Base-by-base conservation (phyloP, 2,329 filamentous ascomycete genomes). In the Akanthomyces lecanii region DNA sequence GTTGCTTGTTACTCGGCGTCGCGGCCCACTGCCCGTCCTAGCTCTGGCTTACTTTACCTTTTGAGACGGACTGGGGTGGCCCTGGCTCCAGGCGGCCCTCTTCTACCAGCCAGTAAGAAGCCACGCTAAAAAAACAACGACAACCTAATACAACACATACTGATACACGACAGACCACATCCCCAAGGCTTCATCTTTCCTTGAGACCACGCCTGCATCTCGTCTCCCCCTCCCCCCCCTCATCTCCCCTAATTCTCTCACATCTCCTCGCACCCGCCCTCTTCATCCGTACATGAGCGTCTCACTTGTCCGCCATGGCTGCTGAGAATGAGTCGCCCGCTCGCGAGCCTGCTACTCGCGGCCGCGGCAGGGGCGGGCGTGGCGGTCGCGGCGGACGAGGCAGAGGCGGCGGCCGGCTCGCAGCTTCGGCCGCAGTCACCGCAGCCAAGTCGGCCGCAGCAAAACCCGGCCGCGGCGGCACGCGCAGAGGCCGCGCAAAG, bases 401-500 rank as follows among this genome's bases (percentile, higher is more conserved):
- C 42, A 68, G 66, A 62, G 69, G 67, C 64, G 65, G 65, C 38
- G 62, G 69, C 54, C 65, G 65, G 51, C 66, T 67, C 48, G 66
- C 58, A 33, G 75, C 61, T 66, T 66, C 67, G 69, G 73, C 68
- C 63, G 66, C 74, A 52, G 68, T 71, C 65, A 67, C 74, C 58
- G 64, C 72, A 64, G 64, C 71, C 66, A 75, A 73, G 68, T 64
- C 75, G 53, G 68, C 74, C 64, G 63, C 72, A 54, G 66, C 71
- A 61, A 80, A 78, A 65, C 70, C 75, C 48, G 73, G 74, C 57
- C 71, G 75, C 62, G 73, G 74, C 52, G 74, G 74, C 66, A 72
- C 72, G 66, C 73, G 80, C 64, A 78, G 81, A 66, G 81, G 81
- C 65, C 81, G 82, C 63, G 80, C 81, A 72, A 86, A 86, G 75